Evolutionary conservation across 176 grass and related monocot species (phyloP), one percentile per base, ranked within the genome.

Genomic region (Ensete ventricosum): DNA sequence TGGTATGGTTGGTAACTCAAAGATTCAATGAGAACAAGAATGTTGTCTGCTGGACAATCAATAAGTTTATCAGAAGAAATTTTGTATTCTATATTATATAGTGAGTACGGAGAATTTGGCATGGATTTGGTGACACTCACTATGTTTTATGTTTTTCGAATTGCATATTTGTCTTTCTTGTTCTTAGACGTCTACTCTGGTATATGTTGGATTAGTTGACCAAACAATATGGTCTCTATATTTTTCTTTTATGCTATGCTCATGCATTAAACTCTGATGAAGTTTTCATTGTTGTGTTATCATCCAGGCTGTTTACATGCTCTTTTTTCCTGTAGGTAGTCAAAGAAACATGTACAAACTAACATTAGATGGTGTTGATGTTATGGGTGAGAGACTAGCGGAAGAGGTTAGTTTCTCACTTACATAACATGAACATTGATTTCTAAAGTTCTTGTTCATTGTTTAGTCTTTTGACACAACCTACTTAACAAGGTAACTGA

Each of bases 321-420:
- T 20, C 6, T 49, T 52, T 76, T 85, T 76, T 7, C 50, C 79
- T 83, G 34, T 87, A 96, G 87, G 87, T 50, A 96, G 87, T 88
- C 89, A 92, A 69, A 92, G 80, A 86, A 96, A 96, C 71, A 73
- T 80, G 55, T 72, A 87, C 55, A 78, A 58, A 14, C 82, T 96
- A 75, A 92, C 86, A 67, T 69, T 96, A 69, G 87, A 85, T 55
- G 92, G 92, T 76, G 87, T 96, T 64, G 92, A 92, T 11, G 75
- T 89, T 67, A 96, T 89, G 89, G 92, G 89, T 9, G 78, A 92
- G 66, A 84, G 85, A 9, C 84, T 96, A 82, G 87, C 87, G 58
- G 78, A 96, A 84, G 89, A 92, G 82, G 92, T 89, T 80, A 82
- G 57, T 67, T 48, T 14, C 14, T 25, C 20, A 55, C 13, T 54